These are phyloP conservation scores for Tolypocladium ovalisporum DNA, from an alignment of 2,329 filamentous ascomycete species.

Conservation along the genomic window DNA sequence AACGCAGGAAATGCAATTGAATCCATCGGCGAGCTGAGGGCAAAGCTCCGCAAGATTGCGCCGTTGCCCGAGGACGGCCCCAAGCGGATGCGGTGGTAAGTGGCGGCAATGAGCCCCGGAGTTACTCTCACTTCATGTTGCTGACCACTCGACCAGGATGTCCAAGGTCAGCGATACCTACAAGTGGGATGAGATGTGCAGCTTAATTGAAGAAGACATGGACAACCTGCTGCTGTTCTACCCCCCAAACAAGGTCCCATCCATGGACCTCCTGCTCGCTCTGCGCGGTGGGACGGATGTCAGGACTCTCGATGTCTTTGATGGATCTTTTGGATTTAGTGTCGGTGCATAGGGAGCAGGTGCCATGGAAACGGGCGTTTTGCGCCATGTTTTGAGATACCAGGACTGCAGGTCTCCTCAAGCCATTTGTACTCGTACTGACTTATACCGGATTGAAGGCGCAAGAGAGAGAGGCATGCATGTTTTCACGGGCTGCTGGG, in stretches of 20 bases:
- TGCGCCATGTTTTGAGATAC: not conserved
- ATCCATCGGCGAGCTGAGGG: constrained; percentile 69
- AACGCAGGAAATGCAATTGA: constrained; percentile 80
- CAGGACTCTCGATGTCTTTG: constrained; percentile 42
- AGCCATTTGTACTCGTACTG: not conserved
- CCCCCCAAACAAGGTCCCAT: constrained; percentile 40
- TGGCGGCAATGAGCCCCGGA: constrained; percentile 4
- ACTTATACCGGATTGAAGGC: not conserved
- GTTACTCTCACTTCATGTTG: not conserved
- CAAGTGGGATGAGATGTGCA: constrained; percentile 72
- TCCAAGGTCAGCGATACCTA: constrained; percentile 81
- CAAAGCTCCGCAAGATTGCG: constrained; percentile 67
- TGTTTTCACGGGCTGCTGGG: not conserved
- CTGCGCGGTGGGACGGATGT: constrained; percentile 36
- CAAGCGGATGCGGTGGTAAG: constrained; percentile 82
- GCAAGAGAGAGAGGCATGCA: not conserved
- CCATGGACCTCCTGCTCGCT: constrained; percentile 41
- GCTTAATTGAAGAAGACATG: constrained; percentile 77
- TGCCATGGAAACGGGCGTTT: not conserved
- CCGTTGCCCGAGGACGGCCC: constrained; percentile 63
- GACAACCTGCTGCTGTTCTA: constrained; percentile 72
- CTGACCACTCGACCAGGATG: constrained; percentile 51
- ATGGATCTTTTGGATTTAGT: constrained; percentile 49
- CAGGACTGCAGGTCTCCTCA: not conserved
- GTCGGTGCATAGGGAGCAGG: constrained; percentile 26